These are phyloP conservation scores for Termitomyces sp. DNA, from an alignment of 768 basidiomycete species.

Conservation along the genomic window DNA sequence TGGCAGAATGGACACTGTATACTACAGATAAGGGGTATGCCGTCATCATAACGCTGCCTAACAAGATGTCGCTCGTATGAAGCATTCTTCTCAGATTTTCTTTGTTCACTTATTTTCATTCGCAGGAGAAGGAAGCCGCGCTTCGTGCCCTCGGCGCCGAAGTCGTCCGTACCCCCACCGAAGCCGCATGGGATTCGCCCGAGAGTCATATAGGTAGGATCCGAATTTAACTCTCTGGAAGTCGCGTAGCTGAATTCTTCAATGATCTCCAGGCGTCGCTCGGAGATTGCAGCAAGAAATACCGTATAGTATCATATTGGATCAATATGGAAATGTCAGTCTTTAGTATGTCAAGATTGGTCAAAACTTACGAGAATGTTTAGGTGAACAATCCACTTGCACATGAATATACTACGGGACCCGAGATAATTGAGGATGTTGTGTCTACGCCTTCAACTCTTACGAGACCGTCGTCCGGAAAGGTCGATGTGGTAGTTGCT, in stretches of 20 bases:
- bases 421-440: conserved; percentile 85
- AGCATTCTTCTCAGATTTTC: neutral
- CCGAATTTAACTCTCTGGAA: conserved; percentile 21
- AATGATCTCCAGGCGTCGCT: conserved; percentile 82
- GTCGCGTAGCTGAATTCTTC: conserved; percentile 84
- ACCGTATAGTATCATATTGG: conserved; percentile 82
- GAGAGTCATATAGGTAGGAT: conserved; percentile 88
- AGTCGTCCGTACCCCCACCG: conserved; percentile 90
- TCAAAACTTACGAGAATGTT: conserved; percentile 7
- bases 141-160: conserved; percentile 90
- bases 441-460: conserved; percentile 56
- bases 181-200: conserved; percentile 83
- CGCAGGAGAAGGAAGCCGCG: conserved; percentile 86
- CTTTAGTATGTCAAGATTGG: conserved; percentile 8
- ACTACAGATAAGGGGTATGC: conserved; percentile 87
- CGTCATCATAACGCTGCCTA: conserved; percentile 84
- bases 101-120: neutral
- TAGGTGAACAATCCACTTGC: conserved; percentile 84
- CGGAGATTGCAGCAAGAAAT: conserved; percentile 70
- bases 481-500: conserved; percentile 78
- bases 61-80: conserved; percentile 84
- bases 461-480: conserved; percentile 55
- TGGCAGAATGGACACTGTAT: conserved; percentile 52
- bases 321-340: conserved; percentile 81
- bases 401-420: conserved; percentile 86